Percentiles rank a stretch among this genome's conserved stretches.
These are phyloP conservation scores for Pseudozyma flocculosa DNA, from an alignment of 1,284 basidiomycete genomes.

Conservation along the genomic window DNA sequence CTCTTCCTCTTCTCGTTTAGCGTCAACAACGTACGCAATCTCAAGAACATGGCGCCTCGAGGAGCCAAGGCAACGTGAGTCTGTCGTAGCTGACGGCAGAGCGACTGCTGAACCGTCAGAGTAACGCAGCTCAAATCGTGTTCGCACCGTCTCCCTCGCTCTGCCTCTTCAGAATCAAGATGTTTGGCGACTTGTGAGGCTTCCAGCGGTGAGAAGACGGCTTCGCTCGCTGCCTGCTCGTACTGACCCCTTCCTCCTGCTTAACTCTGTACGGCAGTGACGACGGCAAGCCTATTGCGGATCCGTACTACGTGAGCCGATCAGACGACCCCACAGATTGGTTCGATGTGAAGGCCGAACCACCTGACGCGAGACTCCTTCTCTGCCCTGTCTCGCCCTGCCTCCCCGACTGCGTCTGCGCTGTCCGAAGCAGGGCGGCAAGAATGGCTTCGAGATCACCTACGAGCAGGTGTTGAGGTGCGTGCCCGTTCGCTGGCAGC, in stretches of 20 bases:
- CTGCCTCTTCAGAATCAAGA: slow-evolving; percentile 10
- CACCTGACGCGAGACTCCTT: too few species aligned
- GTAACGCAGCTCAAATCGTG: too few species aligned
- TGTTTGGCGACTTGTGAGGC: slow-evolving; percentile 43
- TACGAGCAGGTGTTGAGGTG: slow-evolving; percentile 60
- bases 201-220: too few species aligned
- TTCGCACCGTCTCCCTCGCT: background rate
- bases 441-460: slow-evolving; percentile 59
- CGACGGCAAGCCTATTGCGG: slow-evolving; percentile 29
- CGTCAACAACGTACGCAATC: slow-evolving; percentile 58
- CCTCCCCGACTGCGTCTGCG: background rate
- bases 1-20: too few species aligned
- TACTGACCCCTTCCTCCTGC: too few species aligned
- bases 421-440: slow-evolving; percentile 28
- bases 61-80: slow-evolving; percentile 34
- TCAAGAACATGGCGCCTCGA: slow-evolving; percentile 55
- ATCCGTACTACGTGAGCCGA: slow-evolving; percentile 58
- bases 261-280: too few species aligned
- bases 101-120: too few species aligned
- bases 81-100: too few species aligned
- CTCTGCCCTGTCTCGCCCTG: too few species aligned
- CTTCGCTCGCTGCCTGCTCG: too few species aligned
- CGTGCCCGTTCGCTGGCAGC: too few species aligned
- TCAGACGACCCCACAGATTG: background rate
- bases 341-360: background rate